phyloP scores from a whole-genome alignment of 208 protist genomes.

The Leishmania mexicana region DNA sequence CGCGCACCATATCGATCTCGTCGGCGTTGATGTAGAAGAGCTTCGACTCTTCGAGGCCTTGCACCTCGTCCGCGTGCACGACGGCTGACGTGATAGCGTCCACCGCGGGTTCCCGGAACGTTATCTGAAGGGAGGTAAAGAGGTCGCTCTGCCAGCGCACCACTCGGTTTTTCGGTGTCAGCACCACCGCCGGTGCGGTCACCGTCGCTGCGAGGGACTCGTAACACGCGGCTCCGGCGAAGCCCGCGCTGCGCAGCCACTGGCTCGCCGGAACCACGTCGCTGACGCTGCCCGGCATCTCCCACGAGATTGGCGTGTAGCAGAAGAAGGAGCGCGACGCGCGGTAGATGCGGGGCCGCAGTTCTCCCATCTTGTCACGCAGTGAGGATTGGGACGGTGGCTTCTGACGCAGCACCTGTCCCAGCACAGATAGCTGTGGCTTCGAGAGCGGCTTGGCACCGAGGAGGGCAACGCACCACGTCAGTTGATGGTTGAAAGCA shows the following conservation, averaged over 20 bases:
- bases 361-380: conserved; percentile 52
- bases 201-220: conserved; percentile 22
- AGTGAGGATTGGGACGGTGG: conserved; percentile 39
- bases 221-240: conserved; percentile 19
- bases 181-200: conserved; percentile 17
- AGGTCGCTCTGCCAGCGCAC: conserved; percentile 84
- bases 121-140: conserved; percentile 40
- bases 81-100: background rate
- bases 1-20: conserved; percentile 20
- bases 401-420: conserved; percentile 36
- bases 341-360: conserved; percentile 45
- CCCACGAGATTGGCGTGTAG: conserved; percentile 46
- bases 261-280: conserved; percentile 34
- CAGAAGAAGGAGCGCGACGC: conserved; percentile 51
- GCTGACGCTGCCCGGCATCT: conserved; percentile 9
- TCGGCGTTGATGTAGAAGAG: conserved; percentile 25
- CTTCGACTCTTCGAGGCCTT: conserved; percentile 16
- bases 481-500: conserved; percentile 49
- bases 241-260: conserved; percentile 55
- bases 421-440: conserved; percentile 41
- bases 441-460: conserved; percentile 33
- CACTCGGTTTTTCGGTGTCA: conserved; percentile 36
- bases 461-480: conserved; percentile 75
- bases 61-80: conserved; percentile 9
- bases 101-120: conserved; percentile 47